Conservation (phyloP, 2,329 filamentous ascomycete species). For the Penicillium fuscoglaucum region DNA sequence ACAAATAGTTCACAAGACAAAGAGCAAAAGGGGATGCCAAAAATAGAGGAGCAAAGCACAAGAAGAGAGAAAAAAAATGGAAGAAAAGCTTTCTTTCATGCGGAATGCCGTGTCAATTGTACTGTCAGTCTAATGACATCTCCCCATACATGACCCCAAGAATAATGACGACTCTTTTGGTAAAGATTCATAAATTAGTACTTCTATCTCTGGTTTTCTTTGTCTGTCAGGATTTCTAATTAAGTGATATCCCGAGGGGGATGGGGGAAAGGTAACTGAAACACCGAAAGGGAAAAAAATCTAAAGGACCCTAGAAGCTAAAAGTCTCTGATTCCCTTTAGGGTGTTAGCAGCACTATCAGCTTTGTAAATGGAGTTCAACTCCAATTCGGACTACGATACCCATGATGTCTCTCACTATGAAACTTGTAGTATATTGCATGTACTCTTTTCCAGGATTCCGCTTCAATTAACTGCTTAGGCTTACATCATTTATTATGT, state of each 20-base stretch:
- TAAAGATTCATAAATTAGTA: background rate
- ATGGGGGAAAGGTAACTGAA: background rate
- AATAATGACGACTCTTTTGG: background rate
- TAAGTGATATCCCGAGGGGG: background rate
- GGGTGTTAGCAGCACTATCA: background rate
- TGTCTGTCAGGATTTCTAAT: too few species aligned
- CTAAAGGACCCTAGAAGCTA: background rate
- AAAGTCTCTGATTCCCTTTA: too few species aligned
- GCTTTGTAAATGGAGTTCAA: background rate
- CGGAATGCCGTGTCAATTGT: background rate
- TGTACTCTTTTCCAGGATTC: too few species aligned
- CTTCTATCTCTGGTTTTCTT: too few species aligned
- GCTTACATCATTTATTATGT: too few species aligned
- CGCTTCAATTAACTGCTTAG: too few species aligned
- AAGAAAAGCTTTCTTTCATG: background rate
- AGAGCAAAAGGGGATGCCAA: background rate
- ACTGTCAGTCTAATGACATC: background rate
- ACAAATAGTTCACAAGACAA: background rate
- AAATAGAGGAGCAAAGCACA: background rate
- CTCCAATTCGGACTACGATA: background rate
- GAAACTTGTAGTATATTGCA: too few species aligned
- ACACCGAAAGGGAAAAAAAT: background rate
- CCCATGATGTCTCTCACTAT: too few species aligned
- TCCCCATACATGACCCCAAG: background rate
- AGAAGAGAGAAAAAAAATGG: background rate